Evolutionary conservation across 768 basidiomycete species (phyloP).

Genomic region (Russula emetica): DNA sequence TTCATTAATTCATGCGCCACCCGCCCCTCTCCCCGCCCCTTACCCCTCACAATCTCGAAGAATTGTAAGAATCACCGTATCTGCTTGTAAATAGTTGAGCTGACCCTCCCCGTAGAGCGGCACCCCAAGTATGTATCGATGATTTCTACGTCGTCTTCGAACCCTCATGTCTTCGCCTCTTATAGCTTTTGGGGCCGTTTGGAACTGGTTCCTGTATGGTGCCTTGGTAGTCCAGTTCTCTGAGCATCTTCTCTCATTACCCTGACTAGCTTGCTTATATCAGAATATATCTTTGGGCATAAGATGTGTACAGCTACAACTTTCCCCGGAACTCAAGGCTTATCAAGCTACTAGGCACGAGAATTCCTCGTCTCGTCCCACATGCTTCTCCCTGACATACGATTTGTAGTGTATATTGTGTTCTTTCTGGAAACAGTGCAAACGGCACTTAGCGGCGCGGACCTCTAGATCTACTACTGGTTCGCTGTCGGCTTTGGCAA

Average conservation of each 20-base stretch:
- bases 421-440: conserved; percentile 31
- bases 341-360: conserved; percentile 15
- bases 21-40: no score
- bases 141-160: no score
- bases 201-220: conserved; percentile 33
- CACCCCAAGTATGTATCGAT: conserved; percentile 2
- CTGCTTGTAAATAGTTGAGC: neutral
- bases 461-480: conserved; percentile 34
- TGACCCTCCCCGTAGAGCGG: conserved; percentile 1
- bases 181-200: conserved; percentile 16
- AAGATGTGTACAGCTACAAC: conserved; percentile 20
- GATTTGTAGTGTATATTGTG: conserved; percentile 31
- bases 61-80: no score
- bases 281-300: neutral
- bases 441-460: conserved; percentile 30
- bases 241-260: conserved; percentile 16
- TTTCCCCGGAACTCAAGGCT: conserved; percentile 6
- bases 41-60: no score
- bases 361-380: neutral
- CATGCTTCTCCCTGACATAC: no score
- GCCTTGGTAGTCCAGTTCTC: conserved; percentile 33
- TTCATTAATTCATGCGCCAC: no score
- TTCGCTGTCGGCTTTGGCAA: conserved; percentile 34
- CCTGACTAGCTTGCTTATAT: neutral
- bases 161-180: neutral